Evolutionary conservation across 345 rosid species (phyloP).

Genomic region (Gossypium bickii): DNA sequence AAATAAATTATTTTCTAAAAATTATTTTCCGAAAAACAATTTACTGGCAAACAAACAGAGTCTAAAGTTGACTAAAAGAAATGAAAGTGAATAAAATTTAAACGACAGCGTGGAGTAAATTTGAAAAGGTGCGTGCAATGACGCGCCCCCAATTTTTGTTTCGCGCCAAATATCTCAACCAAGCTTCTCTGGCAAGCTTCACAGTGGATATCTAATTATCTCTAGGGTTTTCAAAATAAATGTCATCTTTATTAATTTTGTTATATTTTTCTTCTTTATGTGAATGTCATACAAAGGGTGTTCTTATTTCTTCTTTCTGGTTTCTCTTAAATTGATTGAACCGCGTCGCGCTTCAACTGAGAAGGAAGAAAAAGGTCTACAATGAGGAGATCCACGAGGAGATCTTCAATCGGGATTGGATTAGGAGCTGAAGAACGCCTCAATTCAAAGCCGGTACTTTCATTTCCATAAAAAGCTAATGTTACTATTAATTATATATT

Average conservation of each 20-base stretch:
- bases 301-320: no score
- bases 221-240: neutral
- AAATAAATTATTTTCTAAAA: no score
- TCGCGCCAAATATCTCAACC: conserved; percentile 3
- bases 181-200: conserved; percentile 4
- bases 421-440: conserved; percentile 9
- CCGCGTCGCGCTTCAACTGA: neutral
- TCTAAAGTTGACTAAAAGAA: no score
- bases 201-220: neutral
- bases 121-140: neutral
- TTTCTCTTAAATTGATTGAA: no score
- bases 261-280: no score
- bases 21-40: no score
- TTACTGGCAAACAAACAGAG: no score
- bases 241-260: no score
- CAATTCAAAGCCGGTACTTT: conserved; percentile 10
- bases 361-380: neutral
- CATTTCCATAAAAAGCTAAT: neutral
- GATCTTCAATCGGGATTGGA: conserved; percentile 15
- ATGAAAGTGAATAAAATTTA: neutral
- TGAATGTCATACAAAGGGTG: no score
- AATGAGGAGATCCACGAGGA: conserved; percentile 27
- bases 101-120: neutral
- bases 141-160: conserved; percentile 9
- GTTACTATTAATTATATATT: neutral